Conservation (phyloP, 495 filamentous ascomycete genomes). For the Astrothelium macrocarpum region DNA sequence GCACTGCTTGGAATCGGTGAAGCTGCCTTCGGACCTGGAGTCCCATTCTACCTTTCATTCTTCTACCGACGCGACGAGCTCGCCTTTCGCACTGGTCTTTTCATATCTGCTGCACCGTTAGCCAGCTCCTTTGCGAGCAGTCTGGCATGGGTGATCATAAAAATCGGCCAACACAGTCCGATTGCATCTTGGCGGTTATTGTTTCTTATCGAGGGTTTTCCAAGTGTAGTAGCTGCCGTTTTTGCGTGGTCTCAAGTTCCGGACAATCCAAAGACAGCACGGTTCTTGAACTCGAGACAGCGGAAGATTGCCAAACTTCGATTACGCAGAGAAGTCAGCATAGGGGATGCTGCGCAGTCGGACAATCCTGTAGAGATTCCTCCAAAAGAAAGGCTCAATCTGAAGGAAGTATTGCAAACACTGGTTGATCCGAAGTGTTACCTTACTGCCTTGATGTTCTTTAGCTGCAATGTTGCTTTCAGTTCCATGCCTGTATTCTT, state of each 20-base stretch:
- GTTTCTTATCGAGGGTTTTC: constrained; percentile 54
- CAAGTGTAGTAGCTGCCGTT: constrained; percentile 48
- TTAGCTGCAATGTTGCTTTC: constrained; percentile 34
- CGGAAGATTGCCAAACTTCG: constrained; percentile 41
- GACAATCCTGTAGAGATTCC: constrained; percentile 1
- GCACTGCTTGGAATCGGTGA: constrained; percentile 49
- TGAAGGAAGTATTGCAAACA: constrained; percentile 43
- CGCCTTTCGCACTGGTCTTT: constrained; percentile 51
- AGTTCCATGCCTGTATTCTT: constrained; percentile 33
- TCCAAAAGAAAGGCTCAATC: constrained; percentile 32
- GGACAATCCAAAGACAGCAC: constrained; percentile 43
- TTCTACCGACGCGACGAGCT: constrained; percentile 54
- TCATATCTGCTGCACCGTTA: constrained; percentile 53
- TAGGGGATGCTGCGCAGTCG: not conserved
- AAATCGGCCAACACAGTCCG: constrained; percentile 35
- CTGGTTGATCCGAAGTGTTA: constrained; percentile 58
- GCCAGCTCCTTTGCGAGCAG: constrained; percentile 62
- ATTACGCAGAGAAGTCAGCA: constrained; percentile 35
- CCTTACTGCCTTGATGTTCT: constrained; percentile 50
- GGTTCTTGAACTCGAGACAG: constrained; percentile 40
- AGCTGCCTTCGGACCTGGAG: constrained; percentile 52
- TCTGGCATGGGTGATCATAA: constrained; percentile 49
- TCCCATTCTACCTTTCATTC: constrained; percentile 53
- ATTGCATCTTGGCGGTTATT: constrained; percentile 52
- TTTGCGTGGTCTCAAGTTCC: constrained; percentile 46